Base-by-base conservation (phyloP, 176 grass and related monocot genomes). In the Calamus simplicifolius region DNA sequence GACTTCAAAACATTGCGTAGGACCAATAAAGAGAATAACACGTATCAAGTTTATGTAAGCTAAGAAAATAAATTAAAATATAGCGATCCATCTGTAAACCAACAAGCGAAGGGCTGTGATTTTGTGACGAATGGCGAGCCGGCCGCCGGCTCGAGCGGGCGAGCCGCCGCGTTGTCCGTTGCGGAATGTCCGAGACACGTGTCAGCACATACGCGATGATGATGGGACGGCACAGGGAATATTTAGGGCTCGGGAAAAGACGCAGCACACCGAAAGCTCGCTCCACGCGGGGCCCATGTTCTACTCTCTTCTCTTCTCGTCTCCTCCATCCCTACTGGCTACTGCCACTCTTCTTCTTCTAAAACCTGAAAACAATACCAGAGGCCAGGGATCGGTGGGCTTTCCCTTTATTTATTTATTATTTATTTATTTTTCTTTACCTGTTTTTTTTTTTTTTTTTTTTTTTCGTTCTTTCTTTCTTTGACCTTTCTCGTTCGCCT, bases 211-310 rank as follows among this genome's bases (percentile, higher is more conserved):
- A 76, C 43, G 28, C 54, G 49, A 54, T 66, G 68, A 81, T 56
- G 83, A 70, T 66, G 70, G 70, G 69, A 57, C 29, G 54, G 64
- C 66, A 78, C 70, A 66, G 74, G 78, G 75, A 87, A 87, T 87
- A 82, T 87, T 87, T 87, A 26, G 75, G 71, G 57, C 62, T 51
- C 49, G 74, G 84, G 74, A 75, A 87, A 52, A 75, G 77, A 77
- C 29, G 48, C 35, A 76, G 68, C 19, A 82, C 73, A 83, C 80
- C 76, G 76, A 83, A 80, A 76, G 80, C 68, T 73, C 49, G 72
- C 80, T 77, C 68, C 54, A 79, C 19, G 70, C 25, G 66, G 77
- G 71, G 8, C 66, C 48, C 10, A 26, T n/a, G n/a, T 18, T 14
- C 21, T 23, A 0, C 1, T 19, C 4, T 31, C 7, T 23, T 19